Base-by-base conservation (phyloP, 768 basidiomycete species). In the Mycena alexandri region DNA sequence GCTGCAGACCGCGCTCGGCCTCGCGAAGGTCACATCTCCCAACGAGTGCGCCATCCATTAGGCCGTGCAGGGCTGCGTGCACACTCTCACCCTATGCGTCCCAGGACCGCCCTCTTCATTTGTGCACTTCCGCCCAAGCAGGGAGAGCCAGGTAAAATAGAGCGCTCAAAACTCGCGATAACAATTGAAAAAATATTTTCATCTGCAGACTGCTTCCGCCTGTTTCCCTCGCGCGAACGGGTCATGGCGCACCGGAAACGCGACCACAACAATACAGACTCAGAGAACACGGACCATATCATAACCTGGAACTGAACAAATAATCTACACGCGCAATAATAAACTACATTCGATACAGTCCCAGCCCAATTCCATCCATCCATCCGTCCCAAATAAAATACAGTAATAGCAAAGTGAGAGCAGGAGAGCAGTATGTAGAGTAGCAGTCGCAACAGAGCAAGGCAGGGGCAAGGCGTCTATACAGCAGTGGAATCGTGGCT, bases 21-120 rank as follows among this genome's bases (percentile, higher is more conserved):
- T 87, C 24, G 90, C 85, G 3, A 87, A 87, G 56, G 86, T 89
- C 36, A 91, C 93, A 0, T 84, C 84, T 29, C 90, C 93, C 13
- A 73, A 83, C 56, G 87, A 91, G 93, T 93, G 73, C 56, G 89
- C 81, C 19, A n/a, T 34, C 5, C 47, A 10, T 50, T 46, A 67
- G 53, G 8, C 21, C 41, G 10, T 21, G 21, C n/a, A 17, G 6
- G 29, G 29, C 29, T 3, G 29, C 29, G 29, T 61, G 14, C 17
- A 46, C 29, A 22, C 68, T 47, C 33, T 47, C 33, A 66, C 53
- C 21, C 13, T 22, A 38, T 29, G 36, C 52, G 52, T 44, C 54
- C 24, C 64, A 94, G 93, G 68, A 93, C 92, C 2, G 88, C 92
- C 0, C 91, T 94, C n/a, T 93, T 87, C 75, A 93, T 94, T 62